Evolutionary conservation across 2,329 filamentous ascomycete genomes (phyloP).

Genomic region (Alternaria sp.): DNA sequence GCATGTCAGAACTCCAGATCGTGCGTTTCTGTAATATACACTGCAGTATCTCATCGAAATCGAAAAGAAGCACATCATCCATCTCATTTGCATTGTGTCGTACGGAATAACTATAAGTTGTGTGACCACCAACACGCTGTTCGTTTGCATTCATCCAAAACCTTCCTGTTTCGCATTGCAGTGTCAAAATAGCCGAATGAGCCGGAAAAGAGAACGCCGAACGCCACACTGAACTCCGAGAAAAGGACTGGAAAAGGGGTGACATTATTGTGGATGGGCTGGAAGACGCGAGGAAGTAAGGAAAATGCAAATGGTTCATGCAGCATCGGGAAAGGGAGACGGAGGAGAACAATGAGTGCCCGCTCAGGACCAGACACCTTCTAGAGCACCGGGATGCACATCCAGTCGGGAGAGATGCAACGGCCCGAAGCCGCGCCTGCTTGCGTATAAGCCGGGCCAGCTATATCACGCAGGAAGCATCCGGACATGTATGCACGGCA

Average conservation of each 20-base stretch:
- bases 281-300: not conserved
- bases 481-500: not conserved
- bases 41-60: constrained; percentile 4
- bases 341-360: not conserved
- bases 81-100: not conserved
- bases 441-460: not conserved
- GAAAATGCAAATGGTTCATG: not conserved
- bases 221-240: not conserved
- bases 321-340: not conserved
- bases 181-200: constrained; percentile 6
- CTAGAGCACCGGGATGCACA: not conserved
- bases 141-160: constrained; percentile 6
- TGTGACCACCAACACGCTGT: constrained; percentile 5
- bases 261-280: not conserved
- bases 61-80: not conserved
- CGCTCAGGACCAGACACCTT: not conserved
- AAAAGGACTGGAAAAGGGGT: not conserved
- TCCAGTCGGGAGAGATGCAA: constrained; percentile 7
- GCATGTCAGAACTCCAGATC: not conserved
- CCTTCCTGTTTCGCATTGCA: not conserved
- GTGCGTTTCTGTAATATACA: not conserved
- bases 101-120: constrained; percentile 2
- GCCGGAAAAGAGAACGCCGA: not conserved
- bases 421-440: constrained; percentile 20
- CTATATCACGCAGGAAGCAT: constrained; percentile 1